Evolutionary conservation across 768 basidiomycete species (phyloP).

Genomic region (Hypholoma sublateritium): DNA sequence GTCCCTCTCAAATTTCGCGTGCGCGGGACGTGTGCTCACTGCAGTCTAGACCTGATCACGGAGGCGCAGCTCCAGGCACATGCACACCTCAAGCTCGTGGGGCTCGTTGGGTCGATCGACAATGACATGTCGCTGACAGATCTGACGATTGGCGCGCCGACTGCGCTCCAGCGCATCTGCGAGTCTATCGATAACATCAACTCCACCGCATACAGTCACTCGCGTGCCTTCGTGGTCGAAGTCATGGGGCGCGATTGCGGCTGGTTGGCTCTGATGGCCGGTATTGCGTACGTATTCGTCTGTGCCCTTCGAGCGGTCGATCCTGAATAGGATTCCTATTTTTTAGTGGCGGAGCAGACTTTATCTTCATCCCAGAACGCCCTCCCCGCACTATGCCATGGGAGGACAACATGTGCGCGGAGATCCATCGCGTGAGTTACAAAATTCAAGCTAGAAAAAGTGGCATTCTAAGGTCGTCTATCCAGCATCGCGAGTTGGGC

Average conservation of each 20-base stretch:
- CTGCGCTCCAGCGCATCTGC: slow-evolving; percentile 94
- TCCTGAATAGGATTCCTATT: background rate
- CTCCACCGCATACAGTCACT: slow-evolving; percentile 94
- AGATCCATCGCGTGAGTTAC: slow-evolving; percentile 68
- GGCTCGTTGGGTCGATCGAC: slow-evolving; percentile 98
- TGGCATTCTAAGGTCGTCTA: background rate
- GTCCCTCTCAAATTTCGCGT: slow-evolving; percentile 11
- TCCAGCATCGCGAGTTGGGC: slow-evolving; percentile 84
- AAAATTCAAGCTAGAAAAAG: background rate
- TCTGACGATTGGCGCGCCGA: slow-evolving; percentile 94
- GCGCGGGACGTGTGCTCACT: background rate
- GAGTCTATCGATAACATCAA: slow-evolving; percentile 98
- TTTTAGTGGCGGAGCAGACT: slow-evolving; percentile 89
- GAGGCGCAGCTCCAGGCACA: slow-evolving; percentile 69
- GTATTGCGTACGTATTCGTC: slow-evolving; percentile 64
- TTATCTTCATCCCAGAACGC: slow-evolving; percentile 94
- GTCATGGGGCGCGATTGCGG: slow-evolving; percentile 99
- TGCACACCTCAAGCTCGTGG: slow-evolving; percentile 90
- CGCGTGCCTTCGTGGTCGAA: slow-evolving; percentile 95
- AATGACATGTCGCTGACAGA: slow-evolving; percentile 99
- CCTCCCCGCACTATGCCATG: slow-evolving; percentile 80
- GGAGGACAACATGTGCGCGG: slow-evolving; percentile 90
- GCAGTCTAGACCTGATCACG: slow-evolving; percentile 63
- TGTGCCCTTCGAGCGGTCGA: background rate
- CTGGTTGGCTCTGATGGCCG: slow-evolving; percentile 95